phyloP scores from a whole-genome alignment of 2,329 filamentous ascomycete species.

The Fusarium fujikuroi region DNA sequence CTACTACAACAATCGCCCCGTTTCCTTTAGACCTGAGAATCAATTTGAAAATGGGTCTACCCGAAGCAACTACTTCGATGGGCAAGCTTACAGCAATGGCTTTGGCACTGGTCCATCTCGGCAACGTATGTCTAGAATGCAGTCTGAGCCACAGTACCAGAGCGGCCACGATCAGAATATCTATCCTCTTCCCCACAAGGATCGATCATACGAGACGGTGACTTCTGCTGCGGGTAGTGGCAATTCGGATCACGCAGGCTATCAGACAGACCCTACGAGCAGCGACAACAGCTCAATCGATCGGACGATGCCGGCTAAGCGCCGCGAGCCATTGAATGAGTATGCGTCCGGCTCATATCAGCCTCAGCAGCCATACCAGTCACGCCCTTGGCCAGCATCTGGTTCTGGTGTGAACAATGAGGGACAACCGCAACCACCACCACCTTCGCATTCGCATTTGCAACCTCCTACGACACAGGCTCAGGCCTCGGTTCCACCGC shows the following conservation, averaged over 20 bases:
- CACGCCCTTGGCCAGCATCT: conserved; percentile 54
- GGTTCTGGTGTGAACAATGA: conserved; percentile 46
- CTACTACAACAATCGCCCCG: conserved; percentile 60
- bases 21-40: conserved; percentile 54
- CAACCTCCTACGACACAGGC: conserved; percentile 35
- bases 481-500: conserved; percentile 31
- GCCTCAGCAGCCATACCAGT: conserved; percentile 53
- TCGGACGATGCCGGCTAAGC: conserved; percentile 69
- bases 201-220: conserved; percentile 88
- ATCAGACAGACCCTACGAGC: conserved; percentile 85
- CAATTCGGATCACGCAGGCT: conserved; percentile 79
- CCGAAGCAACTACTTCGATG: conserved; percentile 57
- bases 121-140: conserved; percentile 54
- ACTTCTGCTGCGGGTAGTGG: conserved; percentile 80
- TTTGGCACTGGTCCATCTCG: conserved; percentile 43
- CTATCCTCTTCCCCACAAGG: conserved; percentile 70
- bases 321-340: conserved; percentile 65
- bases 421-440: conserved; percentile 41
- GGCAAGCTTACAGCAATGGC: conserved; percentile 51
- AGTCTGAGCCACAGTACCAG: conserved; percentile 58
- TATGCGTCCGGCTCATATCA: conserved; percentile 72
- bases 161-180: conserved; percentile 56
- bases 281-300: conserved; percentile 95
- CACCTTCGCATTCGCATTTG: conserved; percentile 42
- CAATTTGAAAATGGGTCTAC: conserved; percentile 54